These are phyloP conservation scores for Penicillium sp. DNA, from an alignment of 2,329 filamentous ascomycete genomes.

Conservation along the genomic window DNA sequence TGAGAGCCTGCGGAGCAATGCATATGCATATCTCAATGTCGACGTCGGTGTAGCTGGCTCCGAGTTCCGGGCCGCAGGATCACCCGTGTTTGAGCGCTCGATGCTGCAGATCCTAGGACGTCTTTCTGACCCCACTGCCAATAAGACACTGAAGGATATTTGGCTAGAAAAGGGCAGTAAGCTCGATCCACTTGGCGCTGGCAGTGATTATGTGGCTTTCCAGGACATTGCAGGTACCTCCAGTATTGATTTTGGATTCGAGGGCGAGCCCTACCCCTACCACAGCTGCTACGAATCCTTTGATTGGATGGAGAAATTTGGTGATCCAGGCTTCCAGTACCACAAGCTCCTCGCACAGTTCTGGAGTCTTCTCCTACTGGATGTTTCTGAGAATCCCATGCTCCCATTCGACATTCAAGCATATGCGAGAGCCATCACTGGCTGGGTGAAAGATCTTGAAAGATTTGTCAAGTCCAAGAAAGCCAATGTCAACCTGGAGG, in stretches of 20 bases:
- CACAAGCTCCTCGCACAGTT: slow-evolving; percentile 79
- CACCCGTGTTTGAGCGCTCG: slow-evolving; percentile 73
- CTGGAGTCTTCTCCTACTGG: slow-evolving; percentile 77
- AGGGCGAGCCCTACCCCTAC: slow-evolving; percentile 66
- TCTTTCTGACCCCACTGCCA: slow-evolving; percentile 69
- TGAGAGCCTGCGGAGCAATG: slow-evolving; percentile 70
- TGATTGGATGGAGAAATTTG: slow-evolving; percentile 76
- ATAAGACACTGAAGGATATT: slow-evolving; percentile 70
- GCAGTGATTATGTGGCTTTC: slow-evolving; percentile 85
- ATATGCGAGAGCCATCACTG: slow-evolving; percentile 67
- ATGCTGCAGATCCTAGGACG: slow-evolving; percentile 73
- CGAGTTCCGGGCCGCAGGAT: slow-evolving; percentile 75
- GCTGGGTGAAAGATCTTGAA: slow-evolving; percentile 68
- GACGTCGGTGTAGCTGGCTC: slow-evolving; percentile 77
- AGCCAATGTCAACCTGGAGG: slow-evolving; percentile 55
- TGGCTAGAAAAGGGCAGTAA: slow-evolving; percentile 66
- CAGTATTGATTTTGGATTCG: slow-evolving; percentile 81
- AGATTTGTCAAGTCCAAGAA: slow-evolving; percentile 63
- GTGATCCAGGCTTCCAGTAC: slow-evolving; percentile 80
- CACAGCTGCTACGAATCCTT: slow-evolving; percentile 89
- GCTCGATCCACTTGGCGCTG: slow-evolving; percentile 70
- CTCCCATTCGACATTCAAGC: slow-evolving; percentile 76
- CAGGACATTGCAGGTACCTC: slow-evolving; percentile 88
- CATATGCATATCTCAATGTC: slow-evolving; percentile 87
- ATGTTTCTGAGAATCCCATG: slow-evolving; percentile 78